Evolutionary conservation across 108 stramenopile genomes (phyloP).

Genomic region (Cylindrotheca fusiformis): DNA sequence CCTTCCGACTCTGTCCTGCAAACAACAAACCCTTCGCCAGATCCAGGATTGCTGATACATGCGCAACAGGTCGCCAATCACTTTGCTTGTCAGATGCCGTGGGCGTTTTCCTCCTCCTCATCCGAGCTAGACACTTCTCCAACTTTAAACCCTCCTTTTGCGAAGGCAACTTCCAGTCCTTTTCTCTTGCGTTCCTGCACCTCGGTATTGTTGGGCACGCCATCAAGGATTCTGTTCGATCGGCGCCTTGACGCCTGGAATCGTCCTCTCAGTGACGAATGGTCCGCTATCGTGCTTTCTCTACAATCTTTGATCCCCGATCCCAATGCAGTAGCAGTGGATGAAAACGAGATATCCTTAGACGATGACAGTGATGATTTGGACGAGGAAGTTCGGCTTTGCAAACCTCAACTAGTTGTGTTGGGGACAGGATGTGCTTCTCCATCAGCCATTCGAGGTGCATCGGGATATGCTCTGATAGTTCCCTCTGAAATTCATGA

Average conservation of each 20-base stretch:
- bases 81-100: conserved; percentile 6
- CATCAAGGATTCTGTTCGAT: background rate
- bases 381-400: conserved; percentile 3
- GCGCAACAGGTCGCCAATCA: conserved; percentile 11
- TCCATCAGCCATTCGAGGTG: conserved; percentile 71
- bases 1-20: background rate
- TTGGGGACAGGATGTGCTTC: conserved; percentile 87
- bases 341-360: conserved; percentile 3
- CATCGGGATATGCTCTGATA: conserved; percentile 65
- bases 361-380: conserved; percentile 6
- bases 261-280: conserved; percentile 16
- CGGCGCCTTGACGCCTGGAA: conserved; percentile 5
- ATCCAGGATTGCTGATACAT: conserved; percentile 23
- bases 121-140: background rate
- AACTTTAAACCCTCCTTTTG: background rate
- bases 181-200: conserved; percentile 15
- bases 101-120: conserved; percentile 2
- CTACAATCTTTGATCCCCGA: conserved; percentile 29
- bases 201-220: conserved; percentile 7
- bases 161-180: background rate
- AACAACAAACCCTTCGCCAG: too few relatives aligned
- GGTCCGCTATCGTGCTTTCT: conserved; percentile 5
- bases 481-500: conserved; percentile 24
- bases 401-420: conserved; percentile 49
- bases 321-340: conserved; percentile 13